Conservation (phyloP, 495 filamentous ascomycete species). For the Terfezia boudieri region DNA sequence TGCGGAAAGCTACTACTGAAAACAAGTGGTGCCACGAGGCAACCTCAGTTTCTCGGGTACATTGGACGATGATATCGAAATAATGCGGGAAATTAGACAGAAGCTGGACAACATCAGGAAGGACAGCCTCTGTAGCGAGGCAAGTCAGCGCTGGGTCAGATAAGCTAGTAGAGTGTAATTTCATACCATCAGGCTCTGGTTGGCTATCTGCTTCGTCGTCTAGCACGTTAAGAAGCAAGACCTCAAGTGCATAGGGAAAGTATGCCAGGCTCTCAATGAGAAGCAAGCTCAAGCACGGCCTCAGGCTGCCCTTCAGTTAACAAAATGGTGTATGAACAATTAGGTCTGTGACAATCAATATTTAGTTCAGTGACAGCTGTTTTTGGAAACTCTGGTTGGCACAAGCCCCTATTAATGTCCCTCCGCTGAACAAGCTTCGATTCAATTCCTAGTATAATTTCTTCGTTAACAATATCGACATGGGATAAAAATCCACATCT, state of each 20-base stretch:
- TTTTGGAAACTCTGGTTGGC: constrained; percentile 35
- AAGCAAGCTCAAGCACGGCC: constrained; percentile 40
- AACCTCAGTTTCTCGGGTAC: constrained; percentile 90
- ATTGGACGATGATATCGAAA: constrained; percentile 89
- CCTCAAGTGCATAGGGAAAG: constrained; percentile 77
- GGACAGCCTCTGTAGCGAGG: constrained; percentile 32
- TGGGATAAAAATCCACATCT: constrained; percentile 70
- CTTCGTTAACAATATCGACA: constrained; percentile 64
- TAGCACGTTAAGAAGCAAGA: constrained; percentile 78
- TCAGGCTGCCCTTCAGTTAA: constrained; percentile 46
- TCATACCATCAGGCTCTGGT: constrained; percentile 26
- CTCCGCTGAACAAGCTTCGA: constrained; percentile 76
- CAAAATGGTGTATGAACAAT: constrained; percentile 70
- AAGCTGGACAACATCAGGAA: constrained; percentile 73
- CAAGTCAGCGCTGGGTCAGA: too few species aligned
- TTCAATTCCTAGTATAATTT: constrained; percentile 74
- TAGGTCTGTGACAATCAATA: constrained; percentile 38
- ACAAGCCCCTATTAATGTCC: constrained; percentile 64
- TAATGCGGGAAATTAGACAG: constrained; percentile 75
- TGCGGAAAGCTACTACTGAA: constrained; percentile 57
- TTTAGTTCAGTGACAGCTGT: background rate
- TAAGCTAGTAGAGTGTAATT: too few species aligned
- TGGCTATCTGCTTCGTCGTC: constrained; percentile 78
- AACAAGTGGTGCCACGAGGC: constrained; percentile 90
- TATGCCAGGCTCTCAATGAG: constrained; percentile 41